Conservation (phyloP, 345 rosid species). For the Corymbia maculata region DNA sequence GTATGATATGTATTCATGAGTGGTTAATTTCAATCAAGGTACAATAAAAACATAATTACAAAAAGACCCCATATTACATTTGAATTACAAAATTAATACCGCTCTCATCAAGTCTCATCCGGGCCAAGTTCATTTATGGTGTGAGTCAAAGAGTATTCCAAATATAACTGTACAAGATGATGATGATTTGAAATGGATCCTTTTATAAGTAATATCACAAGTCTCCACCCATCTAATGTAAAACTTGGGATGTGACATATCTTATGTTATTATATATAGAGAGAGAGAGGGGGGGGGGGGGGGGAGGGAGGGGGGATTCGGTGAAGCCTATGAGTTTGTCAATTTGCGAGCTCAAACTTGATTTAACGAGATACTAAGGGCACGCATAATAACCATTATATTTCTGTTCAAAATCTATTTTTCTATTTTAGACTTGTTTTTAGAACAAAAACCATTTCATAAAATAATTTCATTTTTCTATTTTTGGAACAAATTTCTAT, state of each 20-base stretch:
- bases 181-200: too few relatives aligned
- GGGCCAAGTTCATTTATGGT: not conserved
- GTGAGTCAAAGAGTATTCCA: not conserved
- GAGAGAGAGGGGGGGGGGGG: not conserved
- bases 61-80: not conserved
- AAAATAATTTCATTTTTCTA: too few relatives aligned
- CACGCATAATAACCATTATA: too few relatives aligned
- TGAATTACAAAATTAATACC: not conserved
- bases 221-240: not conserved
- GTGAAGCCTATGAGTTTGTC: not conserved
- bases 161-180: not conserved
- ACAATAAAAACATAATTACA: too few relatives aligned
- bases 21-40: not conserved
- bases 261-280: not conserved
- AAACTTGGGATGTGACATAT: not conserved
- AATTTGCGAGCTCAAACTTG: not conserved
- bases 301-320: not conserved
- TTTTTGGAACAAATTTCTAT: too few relatives aligned
- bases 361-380: not conserved
- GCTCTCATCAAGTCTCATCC: not conserved
- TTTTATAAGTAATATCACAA: not conserved
- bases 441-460: too few relatives aligned
- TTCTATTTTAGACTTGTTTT: too few relatives aligned
- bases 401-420: too few relatives aligned
- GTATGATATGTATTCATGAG: not conserved